Base-by-base conservation (phyloP, 23 red algal genomes). In the Gracilariopsis chorda region DNA sequence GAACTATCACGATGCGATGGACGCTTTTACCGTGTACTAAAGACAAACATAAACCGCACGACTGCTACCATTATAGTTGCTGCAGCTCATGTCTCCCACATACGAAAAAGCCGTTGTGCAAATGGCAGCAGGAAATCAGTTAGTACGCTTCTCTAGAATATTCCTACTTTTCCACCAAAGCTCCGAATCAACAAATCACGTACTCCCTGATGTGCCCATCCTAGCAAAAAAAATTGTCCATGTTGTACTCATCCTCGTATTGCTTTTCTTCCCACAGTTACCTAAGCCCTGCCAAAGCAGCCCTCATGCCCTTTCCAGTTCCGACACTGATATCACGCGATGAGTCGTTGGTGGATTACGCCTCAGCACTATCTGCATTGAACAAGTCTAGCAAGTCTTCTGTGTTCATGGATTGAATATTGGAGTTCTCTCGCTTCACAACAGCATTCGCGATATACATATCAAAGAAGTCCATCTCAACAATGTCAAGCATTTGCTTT, bases 401-500 rank as follows among this genome's bases (percentile, higher is more conserved):
- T 45, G 86, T 96, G 78, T 92, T 92, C 94, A 96, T 94, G 75
- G 58, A 65, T 72, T 95, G 92, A 39, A 95, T 39, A 16, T 75
- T 92, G 20, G 93, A 86, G 59, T 98, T 98, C 30, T 95, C 93
- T 73, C 84, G 68, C 44, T 98, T 98, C 34, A 98, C 93, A 29
- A 98, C 92, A 19, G 90, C 90, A 88, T 95, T 96, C 4, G 96
- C 96, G 44, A 98, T 74, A 48, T 86, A 61, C 44, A 74, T 61
- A 32, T 59, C 55, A 51, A 98, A 95, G 6, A 98, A 78, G 75
- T 96, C 93, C 28, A 32, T 82, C 81, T 98, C 96, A 35, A 98
- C 89, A 8, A 95, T 77, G 62, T 95, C 94, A 48, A 98, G 87
- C 92, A 91, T 95, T 52, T 88, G 69, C 63, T 94, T 98, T 19